These are phyloP conservation scores for Pachyrhizus erosus DNA, from an alignment of 306 rosid species.

Conservation along the genomic window DNA sequence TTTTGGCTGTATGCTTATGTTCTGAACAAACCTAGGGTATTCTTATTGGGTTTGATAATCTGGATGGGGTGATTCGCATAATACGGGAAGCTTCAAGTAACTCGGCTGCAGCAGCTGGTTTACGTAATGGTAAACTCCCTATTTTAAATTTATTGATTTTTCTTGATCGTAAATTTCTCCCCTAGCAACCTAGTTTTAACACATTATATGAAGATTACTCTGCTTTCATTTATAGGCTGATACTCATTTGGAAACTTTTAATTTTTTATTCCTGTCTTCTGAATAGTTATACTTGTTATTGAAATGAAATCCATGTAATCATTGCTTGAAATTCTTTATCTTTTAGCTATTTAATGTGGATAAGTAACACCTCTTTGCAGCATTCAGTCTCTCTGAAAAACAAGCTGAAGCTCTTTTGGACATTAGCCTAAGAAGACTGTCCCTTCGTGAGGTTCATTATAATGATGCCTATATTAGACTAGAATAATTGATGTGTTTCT, in stretches of 20 bases:
- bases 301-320: constrained; percentile 21
- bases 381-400: constrained; percentile 80
- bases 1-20: constrained; percentile 31
- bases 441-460: constrained; percentile 76
- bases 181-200: constrained; percentile 14
- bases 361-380: constrained; percentile 53
- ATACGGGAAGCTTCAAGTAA: constrained; percentile 81
- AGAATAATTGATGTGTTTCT: constrained; percentile 26
- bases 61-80: constrained; percentile 76
- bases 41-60: constrained; percentile 82
- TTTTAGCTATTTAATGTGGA: constrained; percentile 18
- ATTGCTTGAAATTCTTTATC: constrained; percentile 7
- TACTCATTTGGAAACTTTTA: neutral
- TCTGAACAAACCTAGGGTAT: constrained; percentile 70
- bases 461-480: constrained; percentile 33
- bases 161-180: constrained; percentile 15
- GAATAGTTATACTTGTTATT: constrained; percentile 14
- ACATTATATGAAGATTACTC: neutral
- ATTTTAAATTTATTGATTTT: constrained; percentile 16
- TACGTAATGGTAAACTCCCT: constrained; percentile 66
- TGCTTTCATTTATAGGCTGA: constrained; percentile 2
- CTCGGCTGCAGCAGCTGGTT: constrained; percentile 66
- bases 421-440: constrained; percentile 85
- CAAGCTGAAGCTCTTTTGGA: constrained; percentile 98
- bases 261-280: neutral